Evolutionary conservation across 441 rosid species (phyloP).

Genomic region (Rhodomyrtus psidioides): DNA sequence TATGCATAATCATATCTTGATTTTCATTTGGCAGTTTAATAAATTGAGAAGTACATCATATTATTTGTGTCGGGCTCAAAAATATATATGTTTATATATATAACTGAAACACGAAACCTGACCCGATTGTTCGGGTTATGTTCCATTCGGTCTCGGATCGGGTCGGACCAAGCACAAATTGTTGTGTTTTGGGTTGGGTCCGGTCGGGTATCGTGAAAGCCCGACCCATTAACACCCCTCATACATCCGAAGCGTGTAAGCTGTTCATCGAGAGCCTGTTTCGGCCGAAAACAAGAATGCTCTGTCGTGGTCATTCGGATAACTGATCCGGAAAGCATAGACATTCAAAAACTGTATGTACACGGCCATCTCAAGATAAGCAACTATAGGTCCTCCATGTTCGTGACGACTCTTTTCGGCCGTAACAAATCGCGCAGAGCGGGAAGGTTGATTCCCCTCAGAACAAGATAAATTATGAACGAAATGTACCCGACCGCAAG

Average conservation of each 20-base stretch:
- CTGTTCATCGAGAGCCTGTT: not conserved
- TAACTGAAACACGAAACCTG: too few species aligned
- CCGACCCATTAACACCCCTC: too few species aligned
- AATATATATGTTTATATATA: too few species aligned
- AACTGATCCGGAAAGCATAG: not conserved
- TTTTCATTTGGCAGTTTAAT: too few species aligned
- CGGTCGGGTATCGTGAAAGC: too few species aligned
- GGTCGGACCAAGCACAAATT: too few species aligned
- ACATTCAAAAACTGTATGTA: not conserved
- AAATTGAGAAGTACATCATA: too few species aligned
- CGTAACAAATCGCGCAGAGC: not conserved
- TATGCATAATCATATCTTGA: too few species aligned
- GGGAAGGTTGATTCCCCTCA: not conserved
- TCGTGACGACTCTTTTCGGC: not conserved
- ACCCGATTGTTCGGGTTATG: too few species aligned
- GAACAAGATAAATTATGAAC: constrained; percentile 1
- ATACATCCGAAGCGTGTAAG: not conserved
- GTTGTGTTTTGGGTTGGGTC: too few species aligned
- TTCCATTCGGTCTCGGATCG: too few species aligned
- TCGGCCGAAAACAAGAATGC: not conserved
- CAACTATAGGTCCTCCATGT: not conserved
- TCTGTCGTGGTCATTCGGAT: not conserved
- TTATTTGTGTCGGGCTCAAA: too few species aligned
- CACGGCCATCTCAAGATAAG: not conserved
- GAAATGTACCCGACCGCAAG: not conserved